Base-by-base conservation (phyloP, 2,329 filamentous ascomycete species). In the Simplicillium sp. region DNA sequence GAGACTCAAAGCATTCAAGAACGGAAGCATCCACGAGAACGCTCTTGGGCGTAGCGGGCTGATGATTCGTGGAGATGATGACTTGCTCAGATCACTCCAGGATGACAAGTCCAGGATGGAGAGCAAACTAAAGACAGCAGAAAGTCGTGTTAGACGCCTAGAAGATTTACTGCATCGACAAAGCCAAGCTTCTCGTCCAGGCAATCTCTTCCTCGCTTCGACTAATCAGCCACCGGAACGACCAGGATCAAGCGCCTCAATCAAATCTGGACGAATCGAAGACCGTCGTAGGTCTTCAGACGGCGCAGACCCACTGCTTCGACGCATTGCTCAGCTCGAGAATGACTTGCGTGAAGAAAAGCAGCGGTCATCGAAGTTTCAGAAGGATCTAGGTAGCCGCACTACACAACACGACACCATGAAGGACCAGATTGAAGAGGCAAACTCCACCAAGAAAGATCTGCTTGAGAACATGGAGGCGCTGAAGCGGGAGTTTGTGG, bases 391-490 rank as follows among this genome's bases (percentile, higher is more conserved):
- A 3, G 70, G 74, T 40, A 64, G 67, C 3, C 72, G 73, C 39
- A 67, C 58, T 48, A 76, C 68, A 38, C 74, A 71, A 49, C 77
- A 76, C 55, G 74, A 67, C 50, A 73, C 77, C 51, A 76, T 75
- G 54, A 81, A 74, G 65, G 75, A 68, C 53, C 82, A 81, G 52
- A 75, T 95, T 46, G 80, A 92, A 47, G 90, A 97, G 59, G 86
- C 79, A 6, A 87, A 92, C 51, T 89, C 87, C 3, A 96, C 85
- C 1, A 98, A 98, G 60, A 84, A 85, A 51, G 92, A 97, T 59
- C 76, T 98, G 9, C 80, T 98, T 63, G 83, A 87, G 48, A 98
- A 98, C 54, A 87, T 98, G 66, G 88, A 97, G 55, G 83, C 89
- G 11, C 77, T 94, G 48, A 87, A 96, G 60, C 80, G 79, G 18